Base-by-base conservation (phyloP, 148 eudicot species). In the Linanthus parryae region DNA sequence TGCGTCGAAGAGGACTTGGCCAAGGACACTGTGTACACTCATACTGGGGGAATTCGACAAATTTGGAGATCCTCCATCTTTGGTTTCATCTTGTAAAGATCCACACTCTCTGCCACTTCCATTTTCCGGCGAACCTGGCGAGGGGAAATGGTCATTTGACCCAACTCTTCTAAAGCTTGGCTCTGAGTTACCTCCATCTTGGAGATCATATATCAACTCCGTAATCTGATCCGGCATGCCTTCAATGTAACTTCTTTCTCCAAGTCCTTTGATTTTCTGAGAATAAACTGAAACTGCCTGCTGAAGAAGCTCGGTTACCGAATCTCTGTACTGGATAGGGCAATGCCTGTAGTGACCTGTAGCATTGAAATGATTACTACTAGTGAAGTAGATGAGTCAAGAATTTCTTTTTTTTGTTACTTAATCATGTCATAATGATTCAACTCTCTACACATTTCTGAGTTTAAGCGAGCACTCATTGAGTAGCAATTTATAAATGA, bases 1-100 rank as follows among this genome's bases (percentile, higher is more conserved):
- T 1, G 60, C 85, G 56, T 83, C 82, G n/a, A 79, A 83, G 29
- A 83, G 75, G 22, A 71, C 26, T 64, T 73, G 70, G 22, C 90
- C 85, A 42, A 83, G 68, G 38, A 79, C 74, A 58, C 78, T 76
- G 28, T 83, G 74, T 2, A 80, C 75, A 31, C 51, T 76, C 41
- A 83, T 62, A 33, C 72, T 64, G 1, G 81, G 81, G 44, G 78
- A 70, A 42, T 48, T 68, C 17, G 69, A 49, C 24, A 42, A 38
- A 22, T 58, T 36, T 22, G 29, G 27, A 28, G 41, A 35, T 46
- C 52, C 23, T 30, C 63, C 68, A 42, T 71, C 80, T 64, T 57
- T 78, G 14, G 44, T 50, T 33, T 75, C 79, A n/a, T 75, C 71
- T 63, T 55, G 67, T 48, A 54, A 21, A 13, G 66, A 56, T 4